A percentile compares a stretch with the other conserved stretches of the same genome.
These are phyloP conservation scores for Hirsutella thompsonii DNA, from an alignment of 2,329 filamentous ascomycete species.

Conservation along the genomic window DNA sequence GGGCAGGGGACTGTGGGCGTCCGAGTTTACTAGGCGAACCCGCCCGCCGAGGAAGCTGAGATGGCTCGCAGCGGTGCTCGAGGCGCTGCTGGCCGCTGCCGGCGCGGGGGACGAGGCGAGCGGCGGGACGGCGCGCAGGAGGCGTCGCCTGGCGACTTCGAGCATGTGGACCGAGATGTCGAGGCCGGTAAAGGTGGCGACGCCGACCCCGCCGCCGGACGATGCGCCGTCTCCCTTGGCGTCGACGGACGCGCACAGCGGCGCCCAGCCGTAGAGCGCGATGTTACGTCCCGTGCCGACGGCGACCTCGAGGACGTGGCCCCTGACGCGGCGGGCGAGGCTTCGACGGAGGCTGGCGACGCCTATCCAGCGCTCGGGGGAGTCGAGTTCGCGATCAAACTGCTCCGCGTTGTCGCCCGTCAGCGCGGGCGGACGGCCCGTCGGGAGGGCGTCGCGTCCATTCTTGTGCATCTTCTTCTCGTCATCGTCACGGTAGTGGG, in stretches of 20 bases:
- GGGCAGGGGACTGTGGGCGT: conserved; percentile 32
- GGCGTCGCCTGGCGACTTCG: conserved; percentile 39
- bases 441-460: too few relatives aligned
- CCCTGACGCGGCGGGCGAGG: conserved; percentile 33
- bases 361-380: conserved; percentile 44
- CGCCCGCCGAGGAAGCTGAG: conserved; percentile 24
- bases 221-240: conserved; percentile 5
- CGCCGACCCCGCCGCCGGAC: conserved; percentile 8
- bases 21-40: conserved; percentile 35
- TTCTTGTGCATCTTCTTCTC: too few relatives aligned
- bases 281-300: conserved; percentile 51
- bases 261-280: conserved; percentile 43
- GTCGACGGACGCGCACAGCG: conserved; percentile 18
- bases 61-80: too few relatives aligned
- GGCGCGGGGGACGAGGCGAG: conserved; percentile 19
- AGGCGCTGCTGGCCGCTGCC: too few relatives aligned
- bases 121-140: conserved; percentile 30
- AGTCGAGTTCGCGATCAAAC: conserved; percentile 46
- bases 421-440: conserved; percentile 34
- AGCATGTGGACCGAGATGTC: conserved; percentile 51
- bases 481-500: too few relatives aligned
- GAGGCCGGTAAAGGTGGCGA: conserved; percentile 47
- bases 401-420: conserved; percentile 33
- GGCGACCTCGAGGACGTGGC: conserved; percentile 49
- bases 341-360: conserved; percentile 35